These are phyloP conservation scores for Xylaria digitata DNA, from an alignment of 2,329 filamentous ascomycete species.

Conservation along the genomic window DNA sequence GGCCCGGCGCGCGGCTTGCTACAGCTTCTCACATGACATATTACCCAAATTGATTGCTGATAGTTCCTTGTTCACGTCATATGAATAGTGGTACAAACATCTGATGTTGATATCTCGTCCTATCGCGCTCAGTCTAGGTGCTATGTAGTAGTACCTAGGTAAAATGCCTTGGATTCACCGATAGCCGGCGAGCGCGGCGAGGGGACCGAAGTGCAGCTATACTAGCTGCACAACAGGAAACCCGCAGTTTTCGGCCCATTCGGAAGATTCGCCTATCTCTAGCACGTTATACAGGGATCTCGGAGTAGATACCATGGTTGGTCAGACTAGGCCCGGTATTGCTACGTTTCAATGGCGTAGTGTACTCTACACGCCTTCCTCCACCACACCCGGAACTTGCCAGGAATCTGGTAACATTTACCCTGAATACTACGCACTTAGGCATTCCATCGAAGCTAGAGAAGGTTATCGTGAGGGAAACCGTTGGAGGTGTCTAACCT, in stretches of 20 bases:
- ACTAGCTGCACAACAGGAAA: conserved; percentile 5
- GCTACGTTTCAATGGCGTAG: conserved; percentile 27
- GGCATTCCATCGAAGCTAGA: conserved; percentile 1
- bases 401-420: conserved; percentile 31
- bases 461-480: conserved; percentile 9
- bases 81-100: conserved; percentile 12
- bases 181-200: conserved; percentile 6
- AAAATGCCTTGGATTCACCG: conserved; percentile 13
- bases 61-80: conserved; percentile 1
- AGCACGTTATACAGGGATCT: conserved; percentile 36
- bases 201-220: neutral
- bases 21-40: conserved; percentile 38
- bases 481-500: conserved; percentile 18
- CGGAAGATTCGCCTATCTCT: conserved; percentile 39
- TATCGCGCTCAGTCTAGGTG: conserved; percentile 1
- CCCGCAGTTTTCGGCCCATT: conserved; percentile 33
- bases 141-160: too few relatives aligned
- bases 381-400: conserved; percentile 15
- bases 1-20: conserved; percentile 30
- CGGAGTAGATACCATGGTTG: conserved; percentile 16
- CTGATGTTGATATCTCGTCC: conserved; percentile 13
- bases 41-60: conserved; percentile 37
- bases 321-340: conserved; percentile 24
- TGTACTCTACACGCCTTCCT: conserved; percentile 19
- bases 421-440: conserved; percentile 11